Evolutionary conservation across 164 flowering plant species (phyloP).

Genomic region (Protea cynaroides): DNA sequence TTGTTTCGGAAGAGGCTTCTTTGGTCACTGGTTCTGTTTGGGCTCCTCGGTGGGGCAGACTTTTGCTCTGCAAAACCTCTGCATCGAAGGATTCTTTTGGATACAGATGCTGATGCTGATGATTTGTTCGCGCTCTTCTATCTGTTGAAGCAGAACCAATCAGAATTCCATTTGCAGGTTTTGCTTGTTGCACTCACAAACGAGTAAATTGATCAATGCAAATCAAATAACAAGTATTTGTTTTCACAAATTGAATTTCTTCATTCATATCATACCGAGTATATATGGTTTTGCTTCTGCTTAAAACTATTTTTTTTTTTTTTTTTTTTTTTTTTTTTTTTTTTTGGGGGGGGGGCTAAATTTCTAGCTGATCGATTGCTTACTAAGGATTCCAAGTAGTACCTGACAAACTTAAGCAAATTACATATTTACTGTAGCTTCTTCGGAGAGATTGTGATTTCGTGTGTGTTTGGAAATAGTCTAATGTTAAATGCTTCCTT

Average conservation of each 20-base stretch:
- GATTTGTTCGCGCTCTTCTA: conserved; percentile 84
- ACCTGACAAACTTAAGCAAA: not conserved
- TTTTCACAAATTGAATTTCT: too few relatives aligned
- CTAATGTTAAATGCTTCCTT: too few relatives aligned
- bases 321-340: too few relatives aligned
- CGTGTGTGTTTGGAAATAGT: not conserved
- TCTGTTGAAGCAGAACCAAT: conserved; percentile 72
- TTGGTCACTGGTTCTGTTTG: conserved; percentile 11
- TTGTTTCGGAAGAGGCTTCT: conserved; percentile 15
- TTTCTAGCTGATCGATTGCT: too few relatives aligned
- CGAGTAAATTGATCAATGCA: not conserved
- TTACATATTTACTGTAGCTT: not conserved
- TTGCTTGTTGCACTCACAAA: not conserved
- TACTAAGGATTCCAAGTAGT: too few relatives aligned
- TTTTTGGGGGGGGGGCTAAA: too few relatives aligned
- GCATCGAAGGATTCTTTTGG: conserved; percentile 1
- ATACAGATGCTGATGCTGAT: conserved; percentile 35
- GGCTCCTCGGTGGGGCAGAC: conserved; percentile 10
- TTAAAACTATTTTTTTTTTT: too few relatives aligned
- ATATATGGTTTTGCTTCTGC: too few relatives aligned
- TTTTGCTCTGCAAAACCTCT: not conserved
- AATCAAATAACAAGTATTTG: too few relatives aligned
- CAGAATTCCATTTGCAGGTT: conserved; percentile 72
- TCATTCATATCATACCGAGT: too few relatives aligned
- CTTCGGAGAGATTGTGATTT: not conserved